Evolutionary conservation across 2,329 filamentous ascomycete species (phyloP).

Genomic region (Spiromastix sp.): DNA sequence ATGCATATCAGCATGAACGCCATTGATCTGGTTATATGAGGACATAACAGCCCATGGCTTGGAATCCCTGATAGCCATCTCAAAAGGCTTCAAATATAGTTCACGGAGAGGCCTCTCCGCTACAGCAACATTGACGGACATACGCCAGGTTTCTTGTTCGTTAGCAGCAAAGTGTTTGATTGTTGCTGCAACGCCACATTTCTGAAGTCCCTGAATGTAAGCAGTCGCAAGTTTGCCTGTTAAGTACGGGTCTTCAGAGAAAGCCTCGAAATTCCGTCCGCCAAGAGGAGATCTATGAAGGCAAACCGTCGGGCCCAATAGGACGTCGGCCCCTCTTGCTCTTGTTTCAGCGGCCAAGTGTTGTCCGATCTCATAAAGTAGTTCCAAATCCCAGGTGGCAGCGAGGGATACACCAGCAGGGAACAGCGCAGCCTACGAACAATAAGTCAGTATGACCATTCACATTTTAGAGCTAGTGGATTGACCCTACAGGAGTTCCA

Average conservation of each 20-base stretch:
- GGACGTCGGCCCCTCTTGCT: constrained; percentile 55
- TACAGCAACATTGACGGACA: constrained; percentile 10
- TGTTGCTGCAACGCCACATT: constrained; percentile 55
- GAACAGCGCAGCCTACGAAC: constrained; percentile 3
- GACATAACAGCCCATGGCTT: constrained; percentile 41
- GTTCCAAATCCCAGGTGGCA: constrained; percentile 57
- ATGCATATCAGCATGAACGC: constrained; percentile 16
- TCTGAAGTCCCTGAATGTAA: constrained; percentile 57
- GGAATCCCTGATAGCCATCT: constrained; percentile 40
- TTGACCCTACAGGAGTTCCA: constrained; percentile 39
- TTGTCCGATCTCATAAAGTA: constrained; percentile 54
- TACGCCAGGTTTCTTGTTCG: constrained; percentile 11
- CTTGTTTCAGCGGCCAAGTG: constrained; percentile 55
- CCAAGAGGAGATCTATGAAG: constrained; percentile 64
- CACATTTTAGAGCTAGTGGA: neutral
- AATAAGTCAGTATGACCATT: neutral
- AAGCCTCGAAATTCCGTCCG: constrained; percentile 66
- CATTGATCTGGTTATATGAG: constrained; percentile 38
- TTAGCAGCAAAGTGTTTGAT: constrained; percentile 45
- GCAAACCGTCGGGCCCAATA: constrained; percentile 60
- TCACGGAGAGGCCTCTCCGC: constrained; percentile 39
- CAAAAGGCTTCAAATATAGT: constrained; percentile 45
- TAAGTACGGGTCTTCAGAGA: constrained; percentile 61
- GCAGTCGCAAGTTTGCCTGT: constrained; percentile 57
- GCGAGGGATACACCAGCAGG: constrained; percentile 52